A percentile compares a stretch with the other conserved stretches of the same genome.
phyloP scores from a whole-genome alignment of 2,329 filamentous ascomycete genomes.

The Paraconiothyrium brasiliense region DNA sequence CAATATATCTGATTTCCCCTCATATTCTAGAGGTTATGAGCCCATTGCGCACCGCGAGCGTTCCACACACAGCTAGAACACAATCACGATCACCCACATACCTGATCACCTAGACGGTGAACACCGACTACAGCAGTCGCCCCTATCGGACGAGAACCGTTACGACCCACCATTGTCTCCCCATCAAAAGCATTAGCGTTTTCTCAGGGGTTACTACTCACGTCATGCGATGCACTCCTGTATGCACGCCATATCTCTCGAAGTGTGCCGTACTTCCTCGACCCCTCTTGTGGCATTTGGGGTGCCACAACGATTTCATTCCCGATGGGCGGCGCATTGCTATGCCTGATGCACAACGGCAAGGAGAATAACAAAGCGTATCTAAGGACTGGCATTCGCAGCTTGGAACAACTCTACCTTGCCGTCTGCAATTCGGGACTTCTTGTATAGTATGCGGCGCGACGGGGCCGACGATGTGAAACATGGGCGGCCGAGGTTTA shows the following conservation, averaged over 20 bases:
- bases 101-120: too few species aligned
- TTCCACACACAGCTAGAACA: too few species aligned
- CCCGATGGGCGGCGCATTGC: slow-evolving; percentile 32
- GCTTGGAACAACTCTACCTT: slow-evolving; percentile 29
- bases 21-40: too few species aligned
- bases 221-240: slow-evolving; percentile 22
- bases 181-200: background rate
- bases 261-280: slow-evolving; percentile 35
- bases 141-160: too few species aligned
- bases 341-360: slow-evolving; percentile 28
- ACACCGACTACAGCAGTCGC: too few species aligned
- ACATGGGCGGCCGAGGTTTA: background rate
- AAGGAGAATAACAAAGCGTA: slow-evolving; percentile 26
- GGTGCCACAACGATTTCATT: slow-evolving; percentile 33
- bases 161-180: background rate
- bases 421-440: slow-evolving; percentile 31
- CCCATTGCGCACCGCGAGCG: too few species aligned
- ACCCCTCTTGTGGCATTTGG: slow-evolving; percentile 30
- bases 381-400: slow-evolving; percentile 19
- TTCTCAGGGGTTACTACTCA: background rate
- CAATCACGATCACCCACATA: too few species aligned
- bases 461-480: background rate
- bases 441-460: slow-evolving; percentile 32
- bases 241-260: slow-evolving; percentile 34
- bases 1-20: too few species aligned